Conservation (phyloP, 768 basidiomycete species). For the Termitomyces sp. region DNA sequence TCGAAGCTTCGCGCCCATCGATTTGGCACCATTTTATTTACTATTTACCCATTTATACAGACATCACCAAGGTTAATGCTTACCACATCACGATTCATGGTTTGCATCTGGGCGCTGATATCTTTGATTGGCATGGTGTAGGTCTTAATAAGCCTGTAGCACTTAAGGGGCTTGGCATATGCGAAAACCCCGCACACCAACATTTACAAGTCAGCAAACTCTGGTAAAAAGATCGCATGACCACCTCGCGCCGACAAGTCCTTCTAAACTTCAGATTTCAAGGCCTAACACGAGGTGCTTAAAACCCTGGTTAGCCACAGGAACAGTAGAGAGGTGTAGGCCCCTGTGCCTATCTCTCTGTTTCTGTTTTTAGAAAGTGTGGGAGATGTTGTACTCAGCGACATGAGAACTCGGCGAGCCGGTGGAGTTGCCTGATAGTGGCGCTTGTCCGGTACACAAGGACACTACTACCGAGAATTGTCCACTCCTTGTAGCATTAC, state of each 20-base stretch:
- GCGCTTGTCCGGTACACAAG: background rate
- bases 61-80: background rate
- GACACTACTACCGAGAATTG: background rate
- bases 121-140: background rate
- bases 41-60: background rate
- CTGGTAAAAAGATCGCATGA: background rate
- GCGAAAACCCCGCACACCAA: background rate
- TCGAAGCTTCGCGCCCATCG: background rate
- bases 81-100: background rate
- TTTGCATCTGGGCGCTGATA: background rate
- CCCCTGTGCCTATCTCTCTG: background rate
- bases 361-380: background rate
- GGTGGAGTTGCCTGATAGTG: background rate
- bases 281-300: background rate
- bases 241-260: background rate
- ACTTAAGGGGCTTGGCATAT: background rate
- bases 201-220: background rate
- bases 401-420: background rate
- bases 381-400: background rate
- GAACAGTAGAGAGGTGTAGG: background rate
- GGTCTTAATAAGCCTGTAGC: background rate
- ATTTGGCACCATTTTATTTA: background rate
- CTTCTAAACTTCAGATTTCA: background rate
- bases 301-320: background rate
- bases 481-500: background rate